A percentile compares a stretch with the other conserved stretches of the same genome.
phyloP scores from a whole-genome alignment of 164 flowering plant genomes.

The Cinnamomum micranthum region DNA sequence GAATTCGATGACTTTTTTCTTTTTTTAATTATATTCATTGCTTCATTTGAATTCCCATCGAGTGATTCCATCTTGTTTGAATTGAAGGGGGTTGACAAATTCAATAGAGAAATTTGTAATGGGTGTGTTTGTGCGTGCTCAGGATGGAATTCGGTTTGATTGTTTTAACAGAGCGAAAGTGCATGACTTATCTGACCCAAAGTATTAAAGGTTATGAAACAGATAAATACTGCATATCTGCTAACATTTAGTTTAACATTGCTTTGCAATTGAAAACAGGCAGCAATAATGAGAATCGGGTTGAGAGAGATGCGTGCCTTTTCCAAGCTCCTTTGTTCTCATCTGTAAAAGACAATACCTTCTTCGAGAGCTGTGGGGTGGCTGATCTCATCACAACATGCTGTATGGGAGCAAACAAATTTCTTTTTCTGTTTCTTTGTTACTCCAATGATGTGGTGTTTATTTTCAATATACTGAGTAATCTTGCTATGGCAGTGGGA shows the following conservation, averaged over 20 bases:
- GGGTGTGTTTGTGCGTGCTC: no score
- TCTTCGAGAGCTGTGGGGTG: conserved; percentile 98
- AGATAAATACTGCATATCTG: neutral
- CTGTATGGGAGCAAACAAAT: conserved; percentile 45
- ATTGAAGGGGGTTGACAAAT: no score
- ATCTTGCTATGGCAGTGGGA: conserved; percentile 58
- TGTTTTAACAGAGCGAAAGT: no score
- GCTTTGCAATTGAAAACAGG: conserved; percentile 33
- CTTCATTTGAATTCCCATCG: no score
- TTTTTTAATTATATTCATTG: no score
- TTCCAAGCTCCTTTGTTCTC: conserved; percentile 84
- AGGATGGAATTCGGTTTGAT: no score
- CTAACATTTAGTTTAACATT: neutral
- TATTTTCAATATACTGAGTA: no score
- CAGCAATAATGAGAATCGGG: conserved; percentile 97
- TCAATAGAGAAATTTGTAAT: no score
- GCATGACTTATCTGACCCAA: no score
- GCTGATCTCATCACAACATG: conserved; percentile 97
- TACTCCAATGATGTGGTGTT: neutral
- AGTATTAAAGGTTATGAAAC: neutral
- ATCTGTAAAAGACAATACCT: conserved; percentile 79
- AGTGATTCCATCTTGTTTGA: no score
- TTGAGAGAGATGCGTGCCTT: conserved; percentile 87
- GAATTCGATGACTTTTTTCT: no score
- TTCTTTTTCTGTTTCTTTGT: neutral